Evolutionary conservation across 1,284 basidiomycete species (phyloP).

Genomic region (Cryptococcus sp.): DNA sequence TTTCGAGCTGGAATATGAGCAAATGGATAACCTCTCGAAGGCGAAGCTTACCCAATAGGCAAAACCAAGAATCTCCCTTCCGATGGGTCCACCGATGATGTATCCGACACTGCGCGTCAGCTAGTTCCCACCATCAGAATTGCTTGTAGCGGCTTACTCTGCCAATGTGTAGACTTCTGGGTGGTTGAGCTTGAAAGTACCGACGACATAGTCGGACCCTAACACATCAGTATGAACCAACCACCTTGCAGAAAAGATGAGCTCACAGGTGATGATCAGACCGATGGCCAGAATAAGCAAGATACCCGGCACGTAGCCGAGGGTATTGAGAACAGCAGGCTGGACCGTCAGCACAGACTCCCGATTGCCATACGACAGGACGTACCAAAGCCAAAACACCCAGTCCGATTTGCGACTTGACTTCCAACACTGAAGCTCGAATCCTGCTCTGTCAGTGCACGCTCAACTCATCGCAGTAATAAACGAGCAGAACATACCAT

Average conservation of each 20-base stretch:
- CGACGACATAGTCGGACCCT: constrained; percentile 34
- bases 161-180: constrained; percentile 29
- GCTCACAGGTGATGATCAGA: constrained; percentile 36
- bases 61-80: constrained; percentile 31
- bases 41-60: constrained; percentile 22
- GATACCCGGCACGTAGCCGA: constrained; percentile 38
- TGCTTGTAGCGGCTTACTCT: constrained; percentile 1
- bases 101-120: constrained; percentile 23
- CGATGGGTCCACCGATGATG: constrained; percentile 29
- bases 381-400: constrained; percentile 35
- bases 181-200: constrained; percentile 37
- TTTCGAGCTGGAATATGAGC: constrained; percentile 5
- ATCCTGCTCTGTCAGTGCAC: constrained; percentile 4
- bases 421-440: constrained; percentile 28
- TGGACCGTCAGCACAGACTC: background rate
- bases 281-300: constrained; percentile 37
- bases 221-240: too few relatives aligned
- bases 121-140: too few relatives aligned
- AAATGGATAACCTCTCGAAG: background rate
- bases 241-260: too few relatives aligned
- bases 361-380: background rate
- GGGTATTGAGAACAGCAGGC: constrained; percentile 26
- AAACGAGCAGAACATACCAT: constrained; percentile 13
- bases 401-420: constrained; percentile 40
- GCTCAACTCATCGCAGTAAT: background rate